Evolutionary conservation across 169 alveolate genomes (phyloP).

Genomic region (Plasmodium malariae): DNA sequence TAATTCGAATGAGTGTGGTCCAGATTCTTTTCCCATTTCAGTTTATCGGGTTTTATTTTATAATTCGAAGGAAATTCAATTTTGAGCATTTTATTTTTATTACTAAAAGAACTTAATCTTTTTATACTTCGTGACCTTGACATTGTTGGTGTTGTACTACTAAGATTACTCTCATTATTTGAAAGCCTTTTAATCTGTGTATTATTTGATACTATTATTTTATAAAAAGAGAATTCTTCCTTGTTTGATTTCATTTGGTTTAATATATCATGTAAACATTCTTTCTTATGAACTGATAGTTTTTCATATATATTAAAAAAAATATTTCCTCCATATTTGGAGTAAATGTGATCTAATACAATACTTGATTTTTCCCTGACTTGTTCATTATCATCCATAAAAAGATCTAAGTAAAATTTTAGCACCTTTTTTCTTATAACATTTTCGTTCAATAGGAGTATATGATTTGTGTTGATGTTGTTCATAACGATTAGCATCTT

Average conservation of each 20-base stretch:
- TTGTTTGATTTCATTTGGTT: slow-evolving; percentile 62
- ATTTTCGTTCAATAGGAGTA: slow-evolving; percentile 59
- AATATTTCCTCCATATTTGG: slow-evolving; percentile 30
- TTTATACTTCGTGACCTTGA: slow-evolving; percentile 47
- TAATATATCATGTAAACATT: slow-evolving; percentile 62
- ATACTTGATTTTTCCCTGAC: slow-evolving; percentile 53
- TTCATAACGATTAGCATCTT: slow-evolving; percentile 44
- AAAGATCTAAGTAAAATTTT: slow-evolving; percentile 49
- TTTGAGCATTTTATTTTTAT: slow-evolving; percentile 36
- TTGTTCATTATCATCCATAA: slow-evolving; percentile 65
- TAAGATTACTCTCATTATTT: slow-evolving; percentile 33
- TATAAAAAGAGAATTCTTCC: slow-evolving; percentile 55
- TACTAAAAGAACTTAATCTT: slow-evolving; percentile 24
- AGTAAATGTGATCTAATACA: slow-evolving; percentile 62
- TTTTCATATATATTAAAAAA: slow-evolving; percentile 61
- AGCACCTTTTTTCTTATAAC: slow-evolving; percentile 59
- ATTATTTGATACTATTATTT: slow-evolving; percentile 29
- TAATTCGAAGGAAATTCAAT: slow-evolving; percentile 71
- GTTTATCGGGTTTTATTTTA: slow-evolving; percentile 56
- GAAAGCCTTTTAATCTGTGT: slow-evolving; percentile 59
- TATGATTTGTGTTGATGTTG: slow-evolving; percentile 46
- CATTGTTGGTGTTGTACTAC: slow-evolving; percentile 22
- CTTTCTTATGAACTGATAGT: slow-evolving; percentile 69
- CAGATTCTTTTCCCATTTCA: slow-evolving; percentile 60
- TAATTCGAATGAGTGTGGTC: slow-evolving; percentile 54